phyloP scores from a whole-genome alignment of 306 rosid species.

The Fagus crenata region DNA sequence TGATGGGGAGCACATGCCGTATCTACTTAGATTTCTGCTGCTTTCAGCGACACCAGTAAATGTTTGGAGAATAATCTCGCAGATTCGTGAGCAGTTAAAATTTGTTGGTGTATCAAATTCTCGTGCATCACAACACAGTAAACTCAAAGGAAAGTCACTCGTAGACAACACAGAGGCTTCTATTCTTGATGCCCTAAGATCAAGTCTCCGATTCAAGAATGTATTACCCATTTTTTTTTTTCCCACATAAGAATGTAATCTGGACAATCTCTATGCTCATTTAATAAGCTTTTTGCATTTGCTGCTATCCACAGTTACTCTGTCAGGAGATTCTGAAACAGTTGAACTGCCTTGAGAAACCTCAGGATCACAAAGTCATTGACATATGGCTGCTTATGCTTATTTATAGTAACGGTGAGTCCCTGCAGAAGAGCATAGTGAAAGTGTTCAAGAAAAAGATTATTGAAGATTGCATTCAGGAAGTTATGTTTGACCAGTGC shows the following conservation, averaged over 20 bases:
- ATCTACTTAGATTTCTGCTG: conserved; percentile 39
- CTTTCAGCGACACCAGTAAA: conserved; percentile 38
- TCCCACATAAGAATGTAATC: background rate
- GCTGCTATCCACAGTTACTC: conserved; percentile 19
- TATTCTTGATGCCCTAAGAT: conserved; percentile 43
- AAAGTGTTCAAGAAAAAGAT: conserved; percentile 39
- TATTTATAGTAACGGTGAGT: conserved; percentile 40
- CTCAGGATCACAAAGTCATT: conserved; percentile 42
- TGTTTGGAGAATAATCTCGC: conserved; percentile 37
- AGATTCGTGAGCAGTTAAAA: conserved; percentile 39
- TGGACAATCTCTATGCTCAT: background rate
- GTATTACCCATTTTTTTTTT: conserved; percentile 9
- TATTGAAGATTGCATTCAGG: conserved; percentile 37
- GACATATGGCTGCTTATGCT: conserved; percentile 47
- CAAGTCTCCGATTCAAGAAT: conserved; percentile 42
- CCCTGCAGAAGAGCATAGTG: conserved; percentile 41
- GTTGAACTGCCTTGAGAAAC: conserved; percentile 33
- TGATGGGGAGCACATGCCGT: conserved; percentile 40
- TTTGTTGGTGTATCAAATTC: conserved; percentile 35
- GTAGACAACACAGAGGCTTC: conserved; percentile 33
- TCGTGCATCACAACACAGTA: conserved; percentile 25
- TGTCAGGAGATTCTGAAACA: conserved; percentile 50
- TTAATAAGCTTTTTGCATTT: background rate
- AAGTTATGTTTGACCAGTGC: conserved; percentile 42
- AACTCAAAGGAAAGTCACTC: conserved; percentile 36